phyloP scores from a whole-genome alignment of 2,329 filamentous ascomycete genomes.

The Daldinia eschscholtzii region DNA sequence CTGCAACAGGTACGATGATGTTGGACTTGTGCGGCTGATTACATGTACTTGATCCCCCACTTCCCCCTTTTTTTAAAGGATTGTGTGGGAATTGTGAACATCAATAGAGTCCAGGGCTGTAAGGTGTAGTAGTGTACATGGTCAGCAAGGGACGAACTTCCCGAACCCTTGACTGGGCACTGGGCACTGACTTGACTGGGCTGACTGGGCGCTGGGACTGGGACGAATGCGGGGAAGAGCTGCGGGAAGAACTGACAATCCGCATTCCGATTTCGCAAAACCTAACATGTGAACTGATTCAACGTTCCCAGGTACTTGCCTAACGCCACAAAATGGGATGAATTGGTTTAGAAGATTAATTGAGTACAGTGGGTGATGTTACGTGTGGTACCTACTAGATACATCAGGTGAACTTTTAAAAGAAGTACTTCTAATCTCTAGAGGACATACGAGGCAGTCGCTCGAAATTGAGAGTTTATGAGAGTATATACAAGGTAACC shows the following conservation, averaged over 20 bases:
- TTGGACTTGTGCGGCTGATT: conserved; percentile 1
- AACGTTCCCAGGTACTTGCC: background rate
- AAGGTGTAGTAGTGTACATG: background rate
- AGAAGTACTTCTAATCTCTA: background rate
- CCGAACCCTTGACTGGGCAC: conserved; percentile 11
- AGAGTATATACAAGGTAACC: background rate
- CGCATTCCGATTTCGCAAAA: conserved; percentile 41
- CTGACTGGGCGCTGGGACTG: conserved; percentile 4
- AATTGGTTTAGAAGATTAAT: conserved; percentile 1
- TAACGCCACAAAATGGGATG: background rate
- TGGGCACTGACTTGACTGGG: background rate
- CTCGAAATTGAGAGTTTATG: background rate
- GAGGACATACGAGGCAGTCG: background rate
- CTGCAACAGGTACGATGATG: background rate
- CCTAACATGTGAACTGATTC: conserved; percentile 11
- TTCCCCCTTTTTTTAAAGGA: conserved; percentile 17
- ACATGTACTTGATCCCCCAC: conserved; percentile 9
- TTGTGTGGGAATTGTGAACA: conserved; percentile 9
- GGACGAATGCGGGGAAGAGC: conserved; percentile 39
- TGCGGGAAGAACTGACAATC: conserved; percentile 35
- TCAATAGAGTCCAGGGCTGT: background rate
- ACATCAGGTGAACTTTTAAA: background rate
- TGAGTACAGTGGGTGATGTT: background rate
- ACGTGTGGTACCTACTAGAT: conserved; percentile 1
- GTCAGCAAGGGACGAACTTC: conserved; percentile 13